Base-by-base conservation (phyloP, 2,329 filamentous ascomycete species). In the Corynespora cassiicola region DNA sequence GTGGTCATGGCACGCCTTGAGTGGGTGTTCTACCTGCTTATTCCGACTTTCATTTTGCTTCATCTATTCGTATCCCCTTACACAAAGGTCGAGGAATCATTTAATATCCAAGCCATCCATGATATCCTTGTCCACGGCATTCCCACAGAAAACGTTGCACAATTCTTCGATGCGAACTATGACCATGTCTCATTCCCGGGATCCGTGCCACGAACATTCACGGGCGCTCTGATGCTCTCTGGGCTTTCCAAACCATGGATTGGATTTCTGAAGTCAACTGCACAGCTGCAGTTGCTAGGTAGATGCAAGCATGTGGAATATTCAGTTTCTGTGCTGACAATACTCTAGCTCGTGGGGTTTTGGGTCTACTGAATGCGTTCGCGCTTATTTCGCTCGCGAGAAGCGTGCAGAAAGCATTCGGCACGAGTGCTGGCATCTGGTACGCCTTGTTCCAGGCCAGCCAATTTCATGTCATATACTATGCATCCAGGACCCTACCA, bases 81-180 rank as follows among this genome's bases (percentile, higher is more conserved):
- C 73, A 96, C 91, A 40, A 99, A 99, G 69, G 94, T 99, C 43
- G 94, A 99, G 69, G 94, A 99, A 70, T 97, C 92, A 0, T 97
- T 99, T 80, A 96, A 96, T 67, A 83, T 97, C 42, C 94, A 99
- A 68, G 94, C 94, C 5, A 81, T 85, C 3, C 94, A 97, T 69
- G 94, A 99, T 66, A 86, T 99, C 22, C 69, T 96, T 43, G 79
- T 81, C 23, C 90, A 94, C 65, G 90, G 90, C 16, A 82, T 88
- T 1, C 88, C 89, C 0, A 78, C 75, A 1, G 64, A 70, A 14
- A 75, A 85, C 52, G 65, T 79, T 11, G 61, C 73, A 34, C 65
- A 75, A 9, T 78, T 75, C 24, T 71, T 94, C 11, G 76, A 75
- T 11, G 62, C 75, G 3, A 73, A 81, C 33, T 99, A 95, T 73